These are phyloP conservation scores for Russula ochroleuca DNA, from an alignment of 768 basidiomycete genomes.

Conservation along the genomic window DNA sequence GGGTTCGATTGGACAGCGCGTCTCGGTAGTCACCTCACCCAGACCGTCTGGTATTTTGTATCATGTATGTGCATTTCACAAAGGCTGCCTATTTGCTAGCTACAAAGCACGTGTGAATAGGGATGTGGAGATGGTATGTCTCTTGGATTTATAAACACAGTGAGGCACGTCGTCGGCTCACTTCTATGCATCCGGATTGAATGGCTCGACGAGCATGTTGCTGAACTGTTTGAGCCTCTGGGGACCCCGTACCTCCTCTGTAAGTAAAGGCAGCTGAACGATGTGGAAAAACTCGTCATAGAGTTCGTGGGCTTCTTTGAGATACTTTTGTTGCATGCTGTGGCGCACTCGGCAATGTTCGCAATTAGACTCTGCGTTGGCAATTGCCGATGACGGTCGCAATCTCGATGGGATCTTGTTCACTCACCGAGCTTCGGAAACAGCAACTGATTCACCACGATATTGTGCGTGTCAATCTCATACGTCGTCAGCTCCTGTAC, in stretches of 20 bases:
- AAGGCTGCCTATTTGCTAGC: background rate
- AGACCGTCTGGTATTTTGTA: conserved; percentile 11
- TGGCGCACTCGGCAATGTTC: conserved; percentile 92
- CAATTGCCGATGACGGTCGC: background rate
- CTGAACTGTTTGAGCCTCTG: conserved; percentile 92
- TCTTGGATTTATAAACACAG: background rate
- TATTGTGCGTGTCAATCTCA: conserved; percentile 97
- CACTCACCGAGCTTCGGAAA: conserved; percentile 84
- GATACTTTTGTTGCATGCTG: conserved; percentile 98
- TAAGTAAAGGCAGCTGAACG: conserved; percentile 84
- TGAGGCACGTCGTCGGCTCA: background rate
- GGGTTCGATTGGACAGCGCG: background rate
- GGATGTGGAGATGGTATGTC: background rate
- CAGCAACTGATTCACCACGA: conserved; percentile 95
- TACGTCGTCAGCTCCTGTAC: conserved; percentile 93
- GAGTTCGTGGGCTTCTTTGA: conserved; percentile 92
- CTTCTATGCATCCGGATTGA: conserved; percentile 42
- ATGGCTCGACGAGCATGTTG: conserved; percentile 84
- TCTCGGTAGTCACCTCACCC: background rate
- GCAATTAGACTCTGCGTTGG: conserved; percentile 74
- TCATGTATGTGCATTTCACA: conserved; percentile 14
- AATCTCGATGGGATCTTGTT: background rate
- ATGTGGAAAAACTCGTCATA: conserved; percentile 99
- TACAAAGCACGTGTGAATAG: background rate
- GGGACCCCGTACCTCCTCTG: conserved; percentile 94